Evolutionary conservation across 208 protist species (phyloP).

Genomic region (Phytomonas sp.): DNA sequence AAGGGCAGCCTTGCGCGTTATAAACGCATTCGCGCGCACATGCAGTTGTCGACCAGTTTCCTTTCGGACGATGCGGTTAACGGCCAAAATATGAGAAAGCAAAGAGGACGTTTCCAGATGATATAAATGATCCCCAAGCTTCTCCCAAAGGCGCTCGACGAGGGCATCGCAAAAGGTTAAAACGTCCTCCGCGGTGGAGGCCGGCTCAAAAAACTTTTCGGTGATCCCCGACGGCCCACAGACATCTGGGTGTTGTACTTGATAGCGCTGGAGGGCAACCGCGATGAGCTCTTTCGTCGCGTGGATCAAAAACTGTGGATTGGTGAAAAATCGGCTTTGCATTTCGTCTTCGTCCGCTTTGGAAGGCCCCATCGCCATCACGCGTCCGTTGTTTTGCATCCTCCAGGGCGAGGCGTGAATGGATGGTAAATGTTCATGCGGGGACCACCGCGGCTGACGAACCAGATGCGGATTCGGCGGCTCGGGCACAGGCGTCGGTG

Average conservation of each 20-base stretch:
- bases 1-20: conserved; percentile 30
- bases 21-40: conserved; percentile 44
- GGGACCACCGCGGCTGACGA: conserved; percentile 55
- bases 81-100: conserved; percentile 46
- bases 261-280: conserved; percentile 33
- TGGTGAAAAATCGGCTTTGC: conserved; percentile 81
- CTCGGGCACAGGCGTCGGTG: conserved; percentile 85
- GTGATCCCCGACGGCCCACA: conserved; percentile 11
- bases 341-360: conserved; percentile 57
- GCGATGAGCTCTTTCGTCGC: conserved; percentile 37
- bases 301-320: conserved; percentile 80
- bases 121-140: conserved; percentile 24
- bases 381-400: conserved; percentile 52
- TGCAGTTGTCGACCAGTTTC: conserved; percentile 37
- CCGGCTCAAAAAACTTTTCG: conserved; percentile 13
- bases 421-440: conserved; percentile 67
- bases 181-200: conserved; percentile 20
- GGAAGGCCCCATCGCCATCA: conserved; percentile 56
- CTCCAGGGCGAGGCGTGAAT: conserved; percentile 78
- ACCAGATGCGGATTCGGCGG: conserved; percentile 85
- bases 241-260: conserved; percentile 23
- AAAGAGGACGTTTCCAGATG: conserved; percentile 50
- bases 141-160: conserved; percentile 38
- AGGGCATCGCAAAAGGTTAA: conserved; percentile 48
- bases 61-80: conserved; percentile 58